phyloP scores from a whole-genome alignment of 1,284 basidiomycete species.

The Microbotryomycetes sp. region DNA sequence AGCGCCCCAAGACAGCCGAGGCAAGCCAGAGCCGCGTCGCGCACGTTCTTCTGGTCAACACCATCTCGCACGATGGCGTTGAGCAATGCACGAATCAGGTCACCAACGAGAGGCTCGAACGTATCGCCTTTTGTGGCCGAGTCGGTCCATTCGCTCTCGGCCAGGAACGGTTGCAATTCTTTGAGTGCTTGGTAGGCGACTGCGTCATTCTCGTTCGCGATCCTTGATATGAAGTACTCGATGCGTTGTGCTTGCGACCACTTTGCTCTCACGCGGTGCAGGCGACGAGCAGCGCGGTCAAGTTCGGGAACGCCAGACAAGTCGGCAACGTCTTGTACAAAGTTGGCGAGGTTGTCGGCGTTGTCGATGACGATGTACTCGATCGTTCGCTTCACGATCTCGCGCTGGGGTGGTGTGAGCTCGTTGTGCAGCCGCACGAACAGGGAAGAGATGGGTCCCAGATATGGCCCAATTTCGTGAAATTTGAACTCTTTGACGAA shows the following conservation, averaged over 20 bases:
- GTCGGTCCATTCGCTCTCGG: conserved; percentile 35
- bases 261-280: conserved; percentile 51
- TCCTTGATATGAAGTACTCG: conserved; percentile 64
- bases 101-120: conserved; percentile 72
- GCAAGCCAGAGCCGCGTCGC: conserved; percentile 74
- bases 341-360: conserved; percentile 50
- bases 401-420: conserved; percentile 54
- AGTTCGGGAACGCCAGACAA: conserved; percentile 66
- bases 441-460: conserved; percentile 82
- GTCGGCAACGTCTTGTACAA: conserved; percentile 73
- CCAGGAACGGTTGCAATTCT: conserved; percentile 29
- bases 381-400: conserved; percentile 58
- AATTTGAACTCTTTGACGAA: conserved; percentile 68
- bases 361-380: conserved; percentile 65
- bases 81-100: conserved; percentile 64
- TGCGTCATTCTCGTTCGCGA: conserved; percentile 71
- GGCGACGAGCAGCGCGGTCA: conserved; percentile 47
- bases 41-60: conserved; percentile 54
- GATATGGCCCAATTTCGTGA: conserved; percentile 71
- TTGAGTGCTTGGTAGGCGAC: conserved; percentile 67
- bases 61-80: conserved; percentile 66
- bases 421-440: conserved; percentile 70
- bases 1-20: conserved; percentile 90
- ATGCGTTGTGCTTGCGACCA: conserved; percentile 57
- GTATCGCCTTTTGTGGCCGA: conserved; percentile 59